A percentile compares a stretch with the other conserved stretches of the same genome.
These are phyloP conservation scores for Sporopachydermia lactativora DNA, from an alignment of 805 yeast species.

Conservation along the genomic window DNA sequence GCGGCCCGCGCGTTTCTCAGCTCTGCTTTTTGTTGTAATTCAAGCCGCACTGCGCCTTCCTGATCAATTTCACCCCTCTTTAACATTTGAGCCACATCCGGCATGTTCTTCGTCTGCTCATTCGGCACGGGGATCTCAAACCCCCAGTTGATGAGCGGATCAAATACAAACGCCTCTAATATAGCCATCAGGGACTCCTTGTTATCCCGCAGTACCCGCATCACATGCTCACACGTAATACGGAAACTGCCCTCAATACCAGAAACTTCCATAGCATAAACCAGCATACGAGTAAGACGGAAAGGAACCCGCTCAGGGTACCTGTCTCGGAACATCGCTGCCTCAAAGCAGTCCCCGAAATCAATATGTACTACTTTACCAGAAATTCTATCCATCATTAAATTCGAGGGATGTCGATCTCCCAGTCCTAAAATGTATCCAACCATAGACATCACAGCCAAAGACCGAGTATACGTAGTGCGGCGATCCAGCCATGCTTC, in stretches of 20 bases:
- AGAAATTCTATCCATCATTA: constrained; percentile 87
- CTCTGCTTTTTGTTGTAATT: constrained; percentile 55
- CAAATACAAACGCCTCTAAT: constrained; percentile 95
- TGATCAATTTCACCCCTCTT: constrained; percentile 66
- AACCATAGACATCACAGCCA: constrained; percentile 98
- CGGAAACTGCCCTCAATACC: constrained; percentile 97
- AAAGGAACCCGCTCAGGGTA: constrained; percentile 98
- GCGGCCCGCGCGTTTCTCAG: constrained; percentile 83
- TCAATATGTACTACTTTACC: constrained; percentile 97
- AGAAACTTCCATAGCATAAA: constrained; percentile 97
- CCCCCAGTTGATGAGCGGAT: constrained; percentile 98
- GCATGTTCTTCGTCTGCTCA: neutral
- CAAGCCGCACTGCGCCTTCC: constrained; percentile 58
- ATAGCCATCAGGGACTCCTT: constrained; percentile 97
- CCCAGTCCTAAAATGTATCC: constrained; percentile 96
- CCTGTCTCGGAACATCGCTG: constrained; percentile 90
- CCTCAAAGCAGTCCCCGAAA: constrained; percentile 98
- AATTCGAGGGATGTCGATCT: constrained; percentile 93
- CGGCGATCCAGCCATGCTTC: constrained; percentile 98
- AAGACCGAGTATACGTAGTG: constrained; percentile 87
- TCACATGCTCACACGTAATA: constrained; percentile 92
- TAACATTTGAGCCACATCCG: constrained; percentile 55
- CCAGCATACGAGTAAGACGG: constrained; percentile 90
- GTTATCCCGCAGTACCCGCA: constrained; percentile 87
- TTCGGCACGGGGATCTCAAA: constrained; percentile 81